Evolutionary conservation across 345 rosid genomes (phyloP).

Genomic region (Aegle marmelos): DNA sequence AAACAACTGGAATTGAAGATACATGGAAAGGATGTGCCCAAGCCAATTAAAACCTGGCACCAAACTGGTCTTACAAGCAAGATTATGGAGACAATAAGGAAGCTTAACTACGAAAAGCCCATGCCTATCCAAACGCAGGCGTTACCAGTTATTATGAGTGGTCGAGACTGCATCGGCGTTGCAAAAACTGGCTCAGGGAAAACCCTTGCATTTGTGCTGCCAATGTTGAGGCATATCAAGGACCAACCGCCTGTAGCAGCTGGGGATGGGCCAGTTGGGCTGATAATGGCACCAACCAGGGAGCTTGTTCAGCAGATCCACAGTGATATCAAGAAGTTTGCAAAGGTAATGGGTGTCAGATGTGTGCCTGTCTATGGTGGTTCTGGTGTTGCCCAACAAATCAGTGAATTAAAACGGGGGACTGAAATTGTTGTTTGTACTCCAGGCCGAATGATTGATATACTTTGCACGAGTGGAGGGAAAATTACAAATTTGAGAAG

Average conservation of each 20-base stretch:
- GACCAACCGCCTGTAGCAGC: conserved; percentile 94
- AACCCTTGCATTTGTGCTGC: conserved; percentile 93
- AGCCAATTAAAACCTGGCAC: conserved; percentile 88
- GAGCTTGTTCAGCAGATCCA: conserved; percentile 99
- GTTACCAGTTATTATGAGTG: conserved; percentile 88
- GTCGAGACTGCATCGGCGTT: conserved; percentile 95
- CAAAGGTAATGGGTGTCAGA: conserved; percentile 69
- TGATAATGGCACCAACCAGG: conserved; percentile 98
- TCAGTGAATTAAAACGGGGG: conserved; percentile 89
- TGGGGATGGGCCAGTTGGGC: conserved; percentile 95
- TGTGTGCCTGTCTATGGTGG: conserved; percentile 98
- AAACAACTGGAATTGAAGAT: conserved; percentile 87
- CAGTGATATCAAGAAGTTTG: conserved; percentile 85
- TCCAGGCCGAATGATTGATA: conserved; percentile 98
- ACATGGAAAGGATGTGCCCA: conserved; percentile 94
- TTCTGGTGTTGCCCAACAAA: conserved; percentile 98
- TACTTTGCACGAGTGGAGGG: conserved; percentile 94
- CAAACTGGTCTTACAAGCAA: conserved; percentile 90
- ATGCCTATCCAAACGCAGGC: conserved; percentile 99
- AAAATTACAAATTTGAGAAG: conserved; percentile 86
- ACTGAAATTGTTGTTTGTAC: conserved; percentile 98
- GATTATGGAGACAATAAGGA: conserved; percentile 82
- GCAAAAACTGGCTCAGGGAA: conserved; percentile 99
- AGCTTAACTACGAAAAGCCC: conserved; percentile 82
- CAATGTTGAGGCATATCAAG: conserved; percentile 98